Base-by-base conservation (phyloP, 2,329 filamentous ascomycete species). In the Thermoascus crustaceus region DNA sequence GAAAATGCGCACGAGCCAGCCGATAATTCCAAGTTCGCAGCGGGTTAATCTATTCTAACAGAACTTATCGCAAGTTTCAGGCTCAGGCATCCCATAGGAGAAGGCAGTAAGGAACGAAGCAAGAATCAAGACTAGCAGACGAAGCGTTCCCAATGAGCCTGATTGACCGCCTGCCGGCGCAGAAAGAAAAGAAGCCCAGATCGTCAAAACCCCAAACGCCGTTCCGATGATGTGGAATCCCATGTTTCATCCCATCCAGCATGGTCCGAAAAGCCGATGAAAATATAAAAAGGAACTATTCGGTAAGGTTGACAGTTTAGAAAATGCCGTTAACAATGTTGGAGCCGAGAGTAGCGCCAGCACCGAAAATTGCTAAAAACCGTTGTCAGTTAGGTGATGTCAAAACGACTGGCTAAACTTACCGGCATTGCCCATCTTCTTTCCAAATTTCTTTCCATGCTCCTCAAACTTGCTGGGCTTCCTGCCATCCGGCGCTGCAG, bases 261-360 rank as follows among this genome's bases (percentile, higher is more conserved):
- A 32, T 11, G 18, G 22, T 37, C 18, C 24, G 23, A 34, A 13
- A 25, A 23, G 8, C 31, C 13, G 20, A 39, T 8, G 11, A 31
- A 34, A 39, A 29, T 13, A 21, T 19, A 13, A 31, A 24, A 32
- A 36, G 29, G 39, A 30, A 34, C 18, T 18, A 13, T 20, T 23
- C 14, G 32, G 32, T 30, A 34, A 38, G 30, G 32, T n/a, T n/a
- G n/a, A n/a, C n/a, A 38, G 36, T 19, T 66, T 78, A 94, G 61
- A 94, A 91, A 50, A 94, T 93, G 44, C 81, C 78, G 63, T 93
- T 91, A 48, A 94, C 86, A 55, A 94, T 78, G 56, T 94, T 91
- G 48, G 82, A 77, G 55, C 88, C 88, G 45, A 94, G 82, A 1
- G 85, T 91, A 32, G 89, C 88, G 61, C 89, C 88, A 31, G 89